A percentile compares a stretch with the other conserved stretches of the same genome.
Conservation (phyloP, 495 filamentous ascomycete species). For the Tuber calosporum region DNA sequence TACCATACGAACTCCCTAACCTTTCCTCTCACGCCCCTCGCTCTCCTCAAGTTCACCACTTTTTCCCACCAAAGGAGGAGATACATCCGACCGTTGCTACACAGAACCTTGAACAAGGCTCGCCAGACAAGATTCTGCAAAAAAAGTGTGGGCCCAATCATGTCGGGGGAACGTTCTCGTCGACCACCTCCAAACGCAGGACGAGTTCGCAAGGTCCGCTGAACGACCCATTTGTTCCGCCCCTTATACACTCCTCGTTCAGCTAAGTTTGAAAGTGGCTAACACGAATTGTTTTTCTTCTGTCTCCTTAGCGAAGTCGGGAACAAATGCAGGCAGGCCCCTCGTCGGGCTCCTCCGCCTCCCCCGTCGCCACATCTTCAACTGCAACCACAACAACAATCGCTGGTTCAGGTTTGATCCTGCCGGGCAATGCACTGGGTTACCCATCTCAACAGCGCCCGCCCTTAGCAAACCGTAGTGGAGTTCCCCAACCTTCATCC, state of each 20-base stretch:
- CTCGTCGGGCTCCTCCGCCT: constrained; percentile 34
- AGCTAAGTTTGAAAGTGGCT: constrained; percentile 11
- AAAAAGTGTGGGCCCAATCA: constrained; percentile 7
- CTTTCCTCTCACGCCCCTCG: background rate
- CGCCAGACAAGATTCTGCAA: background rate
- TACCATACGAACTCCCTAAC: constrained; percentile 6
- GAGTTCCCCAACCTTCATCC: constrained; percentile 12
- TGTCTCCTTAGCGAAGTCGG: constrained; percentile 25
- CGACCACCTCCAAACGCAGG: constrained; percentile 21
- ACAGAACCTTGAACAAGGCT: background rate
- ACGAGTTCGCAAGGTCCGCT: constrained; percentile 31
- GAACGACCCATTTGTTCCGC: constrained; percentile 14
- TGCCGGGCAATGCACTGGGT: constrained; percentile 13
- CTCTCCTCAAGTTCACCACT: background rate
- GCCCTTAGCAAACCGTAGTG: constrained; percentile 17
- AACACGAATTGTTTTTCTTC: constrained; percentile 13
- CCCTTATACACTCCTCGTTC: background rate
- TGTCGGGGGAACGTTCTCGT: constrained; percentile 35
- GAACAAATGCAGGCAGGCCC: constrained; percentile 35
- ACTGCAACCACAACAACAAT: constrained; percentile 7
- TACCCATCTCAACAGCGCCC: constrained; percentile 9
- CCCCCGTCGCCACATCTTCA: constrained; percentile 33
- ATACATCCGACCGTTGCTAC: background rate
- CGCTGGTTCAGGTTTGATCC: constrained; percentile 36
- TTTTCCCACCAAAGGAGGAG: background rate